Evolutionary conservation across 2,329 filamentous ascomycete genomes (phyloP).

Genomic region (Coniochaeta sp.): DNA sequence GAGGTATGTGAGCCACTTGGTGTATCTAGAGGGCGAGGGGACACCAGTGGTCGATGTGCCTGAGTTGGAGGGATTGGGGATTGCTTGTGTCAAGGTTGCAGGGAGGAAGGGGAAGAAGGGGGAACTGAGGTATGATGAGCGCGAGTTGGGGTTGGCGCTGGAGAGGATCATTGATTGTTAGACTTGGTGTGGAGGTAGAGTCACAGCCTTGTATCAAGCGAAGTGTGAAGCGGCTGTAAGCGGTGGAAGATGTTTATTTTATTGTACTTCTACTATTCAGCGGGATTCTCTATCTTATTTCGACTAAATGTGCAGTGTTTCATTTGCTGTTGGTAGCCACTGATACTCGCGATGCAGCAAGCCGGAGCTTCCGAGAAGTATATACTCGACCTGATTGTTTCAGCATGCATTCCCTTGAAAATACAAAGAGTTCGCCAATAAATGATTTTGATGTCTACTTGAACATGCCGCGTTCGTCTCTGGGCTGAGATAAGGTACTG

Average conservation of each 20-base stretch:
- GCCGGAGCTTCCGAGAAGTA: no score
- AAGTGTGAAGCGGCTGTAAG: background rate
- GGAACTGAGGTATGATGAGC: constrained; percentile 65
- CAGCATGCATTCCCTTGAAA: no score
- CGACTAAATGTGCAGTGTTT: no score
- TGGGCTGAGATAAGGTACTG: background rate
- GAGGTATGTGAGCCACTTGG: constrained; percentile 73
- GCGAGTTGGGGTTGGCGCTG: constrained; percentile 65
- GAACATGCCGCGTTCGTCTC: background rate
- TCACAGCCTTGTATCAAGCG: background rate
- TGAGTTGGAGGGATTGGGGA: constrained; percentile 57
- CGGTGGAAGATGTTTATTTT: no score
- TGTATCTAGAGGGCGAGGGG: constrained; percentile 64
- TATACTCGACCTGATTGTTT: no score
- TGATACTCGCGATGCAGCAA: no score
- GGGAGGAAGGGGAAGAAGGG: constrained; percentile 50
- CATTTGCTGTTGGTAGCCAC: no score
- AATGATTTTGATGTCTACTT: background rate
- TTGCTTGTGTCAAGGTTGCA: constrained; percentile 71
- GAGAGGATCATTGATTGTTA: constrained; percentile 55
- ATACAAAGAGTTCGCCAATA: no score
- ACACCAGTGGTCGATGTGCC: constrained; percentile 64
- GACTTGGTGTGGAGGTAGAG: background rate
- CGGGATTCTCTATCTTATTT: no score
- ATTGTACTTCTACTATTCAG: no score